phyloP scores from a whole-genome alignment of 2,329 filamentous ascomycete genomes.

The Nectriaceae sp. region DNA sequence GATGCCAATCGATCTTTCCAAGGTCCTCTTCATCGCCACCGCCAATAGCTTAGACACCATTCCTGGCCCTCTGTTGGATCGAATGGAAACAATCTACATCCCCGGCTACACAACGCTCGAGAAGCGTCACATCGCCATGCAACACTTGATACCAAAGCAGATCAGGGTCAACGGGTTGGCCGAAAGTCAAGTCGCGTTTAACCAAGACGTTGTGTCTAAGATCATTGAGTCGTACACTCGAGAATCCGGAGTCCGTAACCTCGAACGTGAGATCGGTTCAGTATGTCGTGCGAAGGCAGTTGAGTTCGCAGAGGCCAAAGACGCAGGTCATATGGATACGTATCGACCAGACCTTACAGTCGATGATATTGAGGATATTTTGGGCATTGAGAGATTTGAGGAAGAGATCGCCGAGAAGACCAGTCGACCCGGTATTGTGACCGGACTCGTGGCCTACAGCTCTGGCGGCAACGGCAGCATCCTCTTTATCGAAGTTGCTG shows the following conservation, averaged over 20 bases:
- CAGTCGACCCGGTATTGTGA: conserved; percentile 86
- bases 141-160: conserved; percentile 96
- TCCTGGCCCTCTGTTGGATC: conserved; percentile 87
- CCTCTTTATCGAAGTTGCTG: conserved; percentile 95
- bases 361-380: conserved; percentile 83
- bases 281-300: conserved; percentile 96
- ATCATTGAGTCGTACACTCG: conserved; percentile 97
- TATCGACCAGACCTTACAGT: conserved; percentile 76
- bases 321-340: conserved; percentile 64
- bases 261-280: conserved; percentile 92
- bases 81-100: conserved; percentile 94
- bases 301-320: conserved; percentile 87
- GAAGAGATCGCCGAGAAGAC: conserved; percentile 92
- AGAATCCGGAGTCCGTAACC: conserved; percentile 91
- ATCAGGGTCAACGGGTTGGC: conserved; percentile 85
- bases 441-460: conserved; percentile 92
- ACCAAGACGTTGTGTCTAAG: conserved; percentile 85
- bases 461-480: conserved; percentile 93
- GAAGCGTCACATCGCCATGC: conserved; percentile 91
- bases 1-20: conserved; percentile 92
- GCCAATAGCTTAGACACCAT: conserved; percentile 96
- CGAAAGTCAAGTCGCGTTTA: conserved; percentile 73
- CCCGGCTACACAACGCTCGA: conserved; percentile 96
- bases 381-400: conserved; percentile 91
- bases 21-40: conserved; percentile 96